Base-by-base conservation (phyloP, 2,329 filamentous ascomycete genomes). In the Endothia cerciana region DNA sequence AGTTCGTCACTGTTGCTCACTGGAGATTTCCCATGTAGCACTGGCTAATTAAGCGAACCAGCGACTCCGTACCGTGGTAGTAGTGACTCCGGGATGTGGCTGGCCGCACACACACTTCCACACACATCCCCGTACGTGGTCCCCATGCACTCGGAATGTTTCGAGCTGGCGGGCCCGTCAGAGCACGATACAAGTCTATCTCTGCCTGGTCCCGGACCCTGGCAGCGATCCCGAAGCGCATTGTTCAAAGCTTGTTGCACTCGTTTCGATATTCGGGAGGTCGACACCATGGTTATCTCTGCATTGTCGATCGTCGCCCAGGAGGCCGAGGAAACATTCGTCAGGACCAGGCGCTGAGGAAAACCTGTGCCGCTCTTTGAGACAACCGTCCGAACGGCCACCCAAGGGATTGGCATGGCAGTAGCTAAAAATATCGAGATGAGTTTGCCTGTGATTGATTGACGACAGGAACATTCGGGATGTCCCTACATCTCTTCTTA, bases 151-250 rank as follows among this genome's bases (percentile, higher is more conserved):
- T 40, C 51, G 56, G 38, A 40, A 63, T 64, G 65, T 66, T 66
- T 66, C 65, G 65, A 61, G 62, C 65, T 66, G 65, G 61, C 65
- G 65, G 65, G 51, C 61, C 61, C 43, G 55, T 59, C 36, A 63
- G 64, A 61, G 47, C 65, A 56, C 61, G 61, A 56, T 19, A 57
- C 51, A 43, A 40, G 15, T 40, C 30, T 49, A n/a, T 57, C 25
- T 40, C 4, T 4, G 5, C 64, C 60, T 33, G 28, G 51, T 28
- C 47, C 11, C 25, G 19, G 33, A 49, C 64, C 64, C 51, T 49
- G 59, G 40, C 38, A 40, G 38, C 53, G 38, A 64, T 64, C 62
- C 55, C 51, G 28, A n/a, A 13, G 17, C 3, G 30, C 30, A 36
- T 33, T 55, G 19, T 55, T 36, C 51, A 19, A 36, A 25, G 5